phyloP scores from a whole-genome alignment of 768 basidiomycete species.

The Dictyophora rubrovolvata region DNA sequence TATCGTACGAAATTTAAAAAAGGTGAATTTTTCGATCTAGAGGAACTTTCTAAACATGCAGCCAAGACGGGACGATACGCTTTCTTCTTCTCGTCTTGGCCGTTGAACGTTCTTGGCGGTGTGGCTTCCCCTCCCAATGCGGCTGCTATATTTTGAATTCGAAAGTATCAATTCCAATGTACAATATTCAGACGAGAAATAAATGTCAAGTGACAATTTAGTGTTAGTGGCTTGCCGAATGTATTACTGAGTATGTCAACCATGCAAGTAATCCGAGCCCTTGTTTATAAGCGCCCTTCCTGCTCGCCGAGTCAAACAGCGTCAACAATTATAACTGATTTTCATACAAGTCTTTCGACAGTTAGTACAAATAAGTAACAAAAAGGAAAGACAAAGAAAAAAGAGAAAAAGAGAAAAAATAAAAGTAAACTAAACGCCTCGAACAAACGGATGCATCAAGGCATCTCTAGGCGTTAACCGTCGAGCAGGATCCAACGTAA shows the following conservation, averaged over 20 bases:
- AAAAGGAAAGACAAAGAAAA: background rate
- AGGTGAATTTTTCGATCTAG: constrained; percentile 69
- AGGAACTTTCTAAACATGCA: constrained; percentile 47
- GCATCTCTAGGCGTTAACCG: constrained; percentile 88
- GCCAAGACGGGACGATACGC: constrained; percentile 51
- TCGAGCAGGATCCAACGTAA: constrained; percentile 76
- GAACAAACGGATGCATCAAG: constrained; percentile 76
- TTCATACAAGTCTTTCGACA: background rate
- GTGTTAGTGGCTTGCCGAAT: too few relatives aligned
- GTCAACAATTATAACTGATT: too few relatives aligned
- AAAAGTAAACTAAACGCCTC: constrained; percentile 26
- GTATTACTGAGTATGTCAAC: too few relatives aligned
- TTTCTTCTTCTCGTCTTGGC: constrained; percentile 72
- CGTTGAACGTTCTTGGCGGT: constrained; percentile 60
- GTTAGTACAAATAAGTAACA: background rate
- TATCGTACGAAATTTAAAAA: background rate
- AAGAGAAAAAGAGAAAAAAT: background rate
- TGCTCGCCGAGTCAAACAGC: too few relatives aligned
- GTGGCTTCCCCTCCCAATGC: constrained; percentile 65
- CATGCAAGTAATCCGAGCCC: too few relatives aligned
- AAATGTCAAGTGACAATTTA: too few relatives aligned
- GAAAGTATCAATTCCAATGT: too few relatives aligned
- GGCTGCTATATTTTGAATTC: constrained; percentile 35
- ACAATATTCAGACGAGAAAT: too few relatives aligned
- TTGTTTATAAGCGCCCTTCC: too few relatives aligned